Evolutionary conservation across 2,329 filamentous ascomycete genomes (phyloP), one percentile per base, ranked within the genome.

Genomic region (Alternaria gansuensis): DNA sequence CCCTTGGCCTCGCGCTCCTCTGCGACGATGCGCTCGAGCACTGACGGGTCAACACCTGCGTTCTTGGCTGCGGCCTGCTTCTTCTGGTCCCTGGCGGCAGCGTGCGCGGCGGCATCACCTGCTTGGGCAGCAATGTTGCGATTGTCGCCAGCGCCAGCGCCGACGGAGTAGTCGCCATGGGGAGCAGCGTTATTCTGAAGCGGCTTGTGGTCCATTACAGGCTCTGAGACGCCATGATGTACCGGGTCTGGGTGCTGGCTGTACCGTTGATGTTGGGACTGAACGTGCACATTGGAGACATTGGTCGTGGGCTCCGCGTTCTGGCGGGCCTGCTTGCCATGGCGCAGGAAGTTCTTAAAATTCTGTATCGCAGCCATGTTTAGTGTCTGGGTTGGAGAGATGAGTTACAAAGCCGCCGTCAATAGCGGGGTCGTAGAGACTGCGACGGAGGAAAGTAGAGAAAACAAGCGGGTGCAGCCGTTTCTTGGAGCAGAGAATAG

Each of bases 301-400:
- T 85, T 84, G 60, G 86, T 88, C 67, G 84, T 89, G 67, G 85
- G 83, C 75, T 87, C 85, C 60, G 82, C 85, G 56, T 87, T 84
- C 67, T 86, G 84, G 67, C 92, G 90, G 70, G 93, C 94, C 84
- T 97, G 93, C 83, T 97, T 97, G 80, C 94, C 94, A 84, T 97
- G 94, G 68, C 94, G 91, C 81, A 98, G 95, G 81, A 98, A 96
- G 81, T 97, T 97, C 82, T 98, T 97, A 72, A 97, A 87, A 77
- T 95, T 95, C 82, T 97, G 94, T 82, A 97, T 96, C 45, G 87
- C 87, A 71, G 85, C 87, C 87, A 88, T 88, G 60, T 62, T 69
- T 66, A 68, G 68, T 66, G 21, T 54, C 28, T 57, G 59, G 33
- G 50, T 24, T 13, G 44, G 39, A 26, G 36, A 54, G 39, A 29